phyloP scores from a whole-genome alignment of 495 filamentous ascomycete species.

The Xylaria nigripes region DNA sequence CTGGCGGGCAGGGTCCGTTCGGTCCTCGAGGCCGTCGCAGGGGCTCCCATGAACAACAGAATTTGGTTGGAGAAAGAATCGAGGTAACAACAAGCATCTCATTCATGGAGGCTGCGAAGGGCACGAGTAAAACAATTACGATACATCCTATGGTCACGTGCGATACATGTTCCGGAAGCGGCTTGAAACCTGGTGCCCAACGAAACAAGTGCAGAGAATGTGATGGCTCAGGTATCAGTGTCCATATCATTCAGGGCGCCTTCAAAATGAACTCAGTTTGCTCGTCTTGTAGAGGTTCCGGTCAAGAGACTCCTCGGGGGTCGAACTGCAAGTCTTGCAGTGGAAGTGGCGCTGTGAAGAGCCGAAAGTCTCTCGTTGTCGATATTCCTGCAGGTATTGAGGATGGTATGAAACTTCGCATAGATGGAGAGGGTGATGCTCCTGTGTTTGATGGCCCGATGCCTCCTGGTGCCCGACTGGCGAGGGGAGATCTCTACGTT shows the following conservation, averaged over 20 bases:
- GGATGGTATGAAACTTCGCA: slow-evolving; percentile 83
- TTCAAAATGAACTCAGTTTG: slow-evolving; percentile 96
- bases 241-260: slow-evolving; percentile 82
- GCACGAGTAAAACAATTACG: slow-evolving; percentile 65
- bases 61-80: slow-evolving; percentile 83
- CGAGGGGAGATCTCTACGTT: slow-evolving; percentile 80
- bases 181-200: slow-evolving; percentile 72
- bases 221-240: slow-evolving; percentile 74
- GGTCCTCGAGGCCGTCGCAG: slow-evolving; percentile 41
- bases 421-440: slow-evolving; percentile 78
- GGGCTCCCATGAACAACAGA: slow-evolving; percentile 61
- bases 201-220: slow-evolving; percentile 67
- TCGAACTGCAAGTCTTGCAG: slow-evolving; percentile 69
- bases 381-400: slow-evolving; percentile 93
- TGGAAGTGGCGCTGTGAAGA: slow-evolving; percentile 70
- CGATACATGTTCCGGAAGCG: slow-evolving; percentile 70
- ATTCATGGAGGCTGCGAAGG: slow-evolving; percentile 95
- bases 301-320: slow-evolving; percentile 61
- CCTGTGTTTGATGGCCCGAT: slow-evolving; percentile 60
- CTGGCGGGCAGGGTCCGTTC: slow-evolving; percentile 55
- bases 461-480: slow-evolving; percentile 48
- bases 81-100: slow-evolving; percentile 86
- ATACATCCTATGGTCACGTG: slow-evolving; percentile 73
- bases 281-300: slow-evolving; percentile 66
- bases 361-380: slow-evolving; percentile 68